A percentile compares a stretch with the other conserved stretches of the same genome.
Conservation (phyloP, 2,329 filamentous ascomycete genomes). For the Sporothrix brasiliensis region DNA sequence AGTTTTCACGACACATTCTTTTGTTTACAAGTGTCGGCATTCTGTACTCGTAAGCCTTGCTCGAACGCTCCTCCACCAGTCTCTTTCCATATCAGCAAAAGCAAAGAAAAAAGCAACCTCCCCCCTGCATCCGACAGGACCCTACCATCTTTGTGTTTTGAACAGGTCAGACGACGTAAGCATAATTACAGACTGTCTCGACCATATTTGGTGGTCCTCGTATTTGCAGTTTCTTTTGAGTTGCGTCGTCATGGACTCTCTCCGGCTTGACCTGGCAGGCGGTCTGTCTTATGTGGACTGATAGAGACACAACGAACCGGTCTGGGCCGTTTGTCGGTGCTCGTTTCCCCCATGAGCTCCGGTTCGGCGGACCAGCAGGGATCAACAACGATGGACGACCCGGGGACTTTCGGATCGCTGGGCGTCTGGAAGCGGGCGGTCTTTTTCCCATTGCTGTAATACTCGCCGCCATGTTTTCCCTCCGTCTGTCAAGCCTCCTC, state of each 20-base stretch:
- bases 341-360: slow-evolving; percentile 10
- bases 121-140: slow-evolving; percentile 14
- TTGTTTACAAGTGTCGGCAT: not conserved
- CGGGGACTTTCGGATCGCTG: not conserved
- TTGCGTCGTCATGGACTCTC: not conserved
- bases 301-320: not conserved
- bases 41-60: not conserved
- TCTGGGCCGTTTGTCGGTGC: not conserved
- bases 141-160: not conserved
- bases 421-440: not conserved
- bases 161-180: not conserved
- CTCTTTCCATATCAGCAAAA: not conserved
- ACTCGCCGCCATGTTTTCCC: not conserved
- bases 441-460: too few relatives aligned
- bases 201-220: not conserved
- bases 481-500: not conserved
- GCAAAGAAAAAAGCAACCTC: not conserved
- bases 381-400: not conserved
- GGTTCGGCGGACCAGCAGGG: not conserved
- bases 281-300: not conserved
- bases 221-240: not conserved
- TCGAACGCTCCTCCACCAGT: not conserved
- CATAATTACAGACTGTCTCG: not conserved
- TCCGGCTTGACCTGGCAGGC: not conserved
- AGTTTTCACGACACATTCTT: not conserved